A percentile compares a stretch with the other conserved stretches of the same genome.
Conservation (phyloP, 2,329 filamentous ascomycete genomes). For the Trichophyton equinum region DNA sequence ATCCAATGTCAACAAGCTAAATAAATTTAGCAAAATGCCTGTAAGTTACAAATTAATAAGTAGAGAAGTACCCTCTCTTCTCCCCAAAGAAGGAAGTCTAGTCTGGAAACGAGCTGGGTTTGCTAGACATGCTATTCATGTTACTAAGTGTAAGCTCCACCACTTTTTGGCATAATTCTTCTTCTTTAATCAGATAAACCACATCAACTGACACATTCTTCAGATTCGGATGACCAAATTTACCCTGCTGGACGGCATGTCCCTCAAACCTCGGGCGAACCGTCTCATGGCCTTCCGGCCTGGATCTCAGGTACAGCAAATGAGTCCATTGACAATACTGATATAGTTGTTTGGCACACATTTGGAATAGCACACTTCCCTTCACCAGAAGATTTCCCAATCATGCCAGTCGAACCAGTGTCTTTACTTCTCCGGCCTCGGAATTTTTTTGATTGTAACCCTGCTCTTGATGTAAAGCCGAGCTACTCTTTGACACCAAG, state of each 20-base stretch:
- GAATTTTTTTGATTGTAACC: slow-evolving; percentile 73
- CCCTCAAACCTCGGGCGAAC: slow-evolving; percentile 72
- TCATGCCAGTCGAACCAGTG: slow-evolving; percentile 85
- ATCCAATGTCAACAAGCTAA: not conserved
- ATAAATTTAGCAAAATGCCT: not conserved
- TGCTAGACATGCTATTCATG: slow-evolving; percentile 72
- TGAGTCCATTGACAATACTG: slow-evolving; percentile 61
- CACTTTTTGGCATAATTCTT: no score
- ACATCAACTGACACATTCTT: not conserved
- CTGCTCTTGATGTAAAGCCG: slow-evolving; percentile 67
- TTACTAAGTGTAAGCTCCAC: slow-evolving; percentile 59
- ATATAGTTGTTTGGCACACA: slow-evolving; percentile 86
- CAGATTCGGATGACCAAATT: slow-evolving; percentile 67
- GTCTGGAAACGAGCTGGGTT: slow-evolving; percentile 88
- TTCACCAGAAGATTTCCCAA: slow-evolving; percentile 75
- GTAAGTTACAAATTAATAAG: not conserved
- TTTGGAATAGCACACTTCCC: slow-evolving; percentile 89
- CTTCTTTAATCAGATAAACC: no score
- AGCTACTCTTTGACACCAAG: slow-evolving; percentile 62
- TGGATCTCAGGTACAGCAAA: slow-evolving; percentile 60
- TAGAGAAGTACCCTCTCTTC: slow-evolving; percentile 33
- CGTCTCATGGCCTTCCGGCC: slow-evolving; percentile 56
- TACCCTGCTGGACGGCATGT: slow-evolving; percentile 70
- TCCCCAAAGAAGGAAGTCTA: slow-evolving; percentile 68
- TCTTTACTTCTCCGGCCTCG: slow-evolving; percentile 63